phyloP scores from a whole-genome alignment of 345 rosid species.

The Lagerstroemia speciosa region DNA sequence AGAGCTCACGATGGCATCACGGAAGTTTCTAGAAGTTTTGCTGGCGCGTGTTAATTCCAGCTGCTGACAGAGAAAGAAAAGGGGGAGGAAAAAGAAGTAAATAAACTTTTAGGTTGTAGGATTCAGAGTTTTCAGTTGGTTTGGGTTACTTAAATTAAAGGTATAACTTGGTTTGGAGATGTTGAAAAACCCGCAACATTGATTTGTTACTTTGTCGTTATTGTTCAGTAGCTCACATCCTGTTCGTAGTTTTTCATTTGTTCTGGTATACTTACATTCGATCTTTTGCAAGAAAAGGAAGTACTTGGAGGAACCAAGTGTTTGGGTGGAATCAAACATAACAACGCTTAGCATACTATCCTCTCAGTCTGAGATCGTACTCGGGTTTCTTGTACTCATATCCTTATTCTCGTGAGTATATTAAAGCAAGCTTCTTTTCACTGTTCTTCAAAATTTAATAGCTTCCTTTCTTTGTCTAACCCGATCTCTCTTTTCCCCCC shows the following conservation, averaged over 20 bases:
- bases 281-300: conserved; percentile 37
- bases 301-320: conserved; percentile 89
- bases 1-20: no score
- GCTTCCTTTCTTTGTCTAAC: neutral
- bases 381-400: conserved; percentile 69
- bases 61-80: no score
- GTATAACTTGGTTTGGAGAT: neutral
- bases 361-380: conserved; percentile 85
- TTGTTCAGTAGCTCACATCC: neutral
- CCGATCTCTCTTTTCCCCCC: neutral
- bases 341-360: conserved; percentile 77
- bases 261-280: neutral
- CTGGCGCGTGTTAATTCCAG: no score
- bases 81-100: no score
- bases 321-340: conserved; percentile 92
- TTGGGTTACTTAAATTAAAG: no score
- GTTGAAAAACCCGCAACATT: neutral
- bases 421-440: neutral
- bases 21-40: no score
- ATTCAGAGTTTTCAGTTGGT: no score
- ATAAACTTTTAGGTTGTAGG: no score
- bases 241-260: neutral
- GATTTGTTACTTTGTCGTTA: neutral
- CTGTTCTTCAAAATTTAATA: neutral
- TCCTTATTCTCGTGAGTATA: conserved; percentile 71